Evolutionary conservation across 2,329 filamentous ascomycete species (phyloP), one percentile per base, ranked within the genome.

Genomic region (Aspergillus costaricaensis): DNA sequence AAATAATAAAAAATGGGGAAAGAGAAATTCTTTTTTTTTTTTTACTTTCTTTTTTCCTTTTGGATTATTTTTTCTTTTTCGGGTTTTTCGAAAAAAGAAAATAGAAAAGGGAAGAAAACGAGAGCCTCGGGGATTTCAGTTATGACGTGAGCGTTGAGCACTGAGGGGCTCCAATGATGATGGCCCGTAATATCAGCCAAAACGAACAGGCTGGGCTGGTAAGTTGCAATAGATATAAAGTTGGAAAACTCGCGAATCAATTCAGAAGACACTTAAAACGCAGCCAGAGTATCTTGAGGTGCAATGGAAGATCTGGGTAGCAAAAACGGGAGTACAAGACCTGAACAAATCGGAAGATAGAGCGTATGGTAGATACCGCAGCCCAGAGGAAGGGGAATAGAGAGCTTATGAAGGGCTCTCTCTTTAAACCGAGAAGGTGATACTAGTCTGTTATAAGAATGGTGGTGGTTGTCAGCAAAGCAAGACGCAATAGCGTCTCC

Each of bases 141-240:
- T 67, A 72, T 72, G 69, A 72, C 69, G 70, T 72, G 68, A 71
- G 65, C 60, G 58, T 61, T 58, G 54, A 47, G 54, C 53, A 23
- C 49, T 36, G 52, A 57, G 49, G 30, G 48, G 50, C 50, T 49
- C 52, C 27, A 44, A 53, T 19, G 30, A 47, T 25, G 36, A 48
- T 55, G 56, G 53, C 36, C 48, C 49, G 48, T 43, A 58, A 58
- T 47, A 36, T 38, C 48, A 44, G 50, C 19, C 43, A 30, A 59
- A 21, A 21, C 19, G 32, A 44, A 30, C 17, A 52, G 50, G 21
- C 38, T 21, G 56, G 17, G 12, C 12, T 14, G 30, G 32, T 36
- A 14, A 36, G 4, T 14, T 14, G 25, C 7, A 27, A 14, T 36
- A 36, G 32, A 36, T 14, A 5, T 36, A 36, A 12, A 2, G 12